Base-by-base conservation (phyloP, 2,329 filamentous ascomycete species). In the Curvularia eragrostidis region DNA sequence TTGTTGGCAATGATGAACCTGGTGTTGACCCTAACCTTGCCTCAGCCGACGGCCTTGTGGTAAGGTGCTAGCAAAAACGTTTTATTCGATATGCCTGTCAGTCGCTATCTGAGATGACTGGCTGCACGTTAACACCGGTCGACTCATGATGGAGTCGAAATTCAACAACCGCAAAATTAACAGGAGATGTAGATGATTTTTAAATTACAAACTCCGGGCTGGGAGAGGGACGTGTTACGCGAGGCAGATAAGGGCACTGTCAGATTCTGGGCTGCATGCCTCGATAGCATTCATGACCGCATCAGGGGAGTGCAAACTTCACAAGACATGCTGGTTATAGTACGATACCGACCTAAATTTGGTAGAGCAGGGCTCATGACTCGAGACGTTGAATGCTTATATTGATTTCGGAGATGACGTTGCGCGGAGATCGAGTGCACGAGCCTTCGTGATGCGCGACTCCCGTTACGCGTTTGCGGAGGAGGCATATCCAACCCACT, bases 101-200 rank as follows among this genome's bases (percentile, higher is more conserved):
- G 74, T 76, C 50, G 78, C 77, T 5, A 77, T 80, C 19, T 52
- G 75, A 59, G 73, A 78, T 62, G 78, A 77, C 1, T 80, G 73
- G 70, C 56, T 81, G 52, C 80, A 79, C 41, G 79, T 80, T 53
- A 77, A 74, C 54, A 79, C 77, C 8, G 80, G 80, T 52, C 78
- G 80, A 58, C 65, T 80, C 42, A 69, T 70, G 26, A 50, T 79
- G 55, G 67, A 72, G 30, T 75, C 77, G 3, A 54, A 44, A 4
- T 67, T 73, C 51, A 76, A 79, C 64, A 79, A 79, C 60, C 70
- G 72, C 18, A 79, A 79, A 50, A 66, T 69, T 1, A 77, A 79
- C 57, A 70, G 67, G 30, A 68, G 77, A 23, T 69, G 62, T 39
- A 75, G 76, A 1, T 76, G n/a, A n/a, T 0, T 79, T 78, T 48